Evolutionary conservation across 768 basidiomycete genomes (phyloP).

Genomic region (Hemileccinum rubropunctum): DNA sequence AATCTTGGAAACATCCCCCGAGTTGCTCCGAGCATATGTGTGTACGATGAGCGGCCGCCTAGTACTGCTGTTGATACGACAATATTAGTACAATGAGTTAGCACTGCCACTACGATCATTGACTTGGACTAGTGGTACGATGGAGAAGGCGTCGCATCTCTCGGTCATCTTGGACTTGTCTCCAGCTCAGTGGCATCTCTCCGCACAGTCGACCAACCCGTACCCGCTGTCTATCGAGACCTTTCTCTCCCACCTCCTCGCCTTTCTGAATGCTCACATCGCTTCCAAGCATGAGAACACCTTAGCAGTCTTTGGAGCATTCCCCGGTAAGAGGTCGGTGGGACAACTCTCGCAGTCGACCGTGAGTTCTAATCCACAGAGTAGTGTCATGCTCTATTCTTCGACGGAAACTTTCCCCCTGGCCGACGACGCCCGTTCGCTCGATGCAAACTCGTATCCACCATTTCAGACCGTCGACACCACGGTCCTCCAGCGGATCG

Average conservation of each 20-base stretch:
- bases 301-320: conserved; percentile 87
- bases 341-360: background rate
- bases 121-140: conserved; percentile 16
- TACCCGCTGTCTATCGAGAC: conserved; percentile 60
- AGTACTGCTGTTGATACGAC: too few relatives aligned
- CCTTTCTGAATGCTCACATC: conserved; percentile 91
- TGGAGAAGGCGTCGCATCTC: conserved; percentile 61
- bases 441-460: conserved; percentile 79
- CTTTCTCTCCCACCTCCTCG: conserved; percentile 84
- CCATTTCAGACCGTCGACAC: conserved; percentile 80
- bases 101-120: background rate
- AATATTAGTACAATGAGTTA: background rate
- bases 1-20: too few relatives aligned
- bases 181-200: conserved; percentile 82
- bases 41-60: too few relatives aligned
- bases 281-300: conserved; percentile 90
- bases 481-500: conserved; percentile 58
- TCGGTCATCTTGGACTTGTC: conserved; percentile 85
- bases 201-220: conserved; percentile 46
- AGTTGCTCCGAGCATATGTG: too few relatives aligned
- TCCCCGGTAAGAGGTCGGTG: conserved; percentile 77
- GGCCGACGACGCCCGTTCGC: conserved; percentile 34
- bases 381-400: conserved; percentile 76
- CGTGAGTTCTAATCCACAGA: background rate
- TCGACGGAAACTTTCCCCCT: conserved; percentile 47